Evolutionary conservation across 1,284 basidiomycete genomes (phyloP), one percentile per base, ranked within the genome.

Genomic region (Mrakiaceae sp.): DNA sequence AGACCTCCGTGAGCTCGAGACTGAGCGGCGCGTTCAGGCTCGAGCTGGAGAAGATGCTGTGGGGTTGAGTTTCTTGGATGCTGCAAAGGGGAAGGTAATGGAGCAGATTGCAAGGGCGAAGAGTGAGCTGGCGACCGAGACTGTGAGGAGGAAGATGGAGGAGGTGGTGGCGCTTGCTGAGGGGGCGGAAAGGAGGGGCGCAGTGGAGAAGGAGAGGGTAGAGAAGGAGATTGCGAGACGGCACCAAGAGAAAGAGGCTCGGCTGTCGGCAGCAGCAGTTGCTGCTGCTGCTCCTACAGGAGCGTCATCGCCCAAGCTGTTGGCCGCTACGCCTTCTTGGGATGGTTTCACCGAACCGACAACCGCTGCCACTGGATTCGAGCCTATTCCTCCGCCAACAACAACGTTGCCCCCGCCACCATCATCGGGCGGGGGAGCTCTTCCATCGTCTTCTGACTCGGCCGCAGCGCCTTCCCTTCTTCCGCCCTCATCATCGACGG

Each of bases 41-140:
- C 78, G 92, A 27, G 74, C 69, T 14, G 82, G 85, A 39, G 92
- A 95, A 72, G 82, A 84, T 58, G 59, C 49, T 43, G 81, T 95
- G 0, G 86, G 88, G 2, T 75, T 89, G 12, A 80, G 81, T 11
- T 98, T 96, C 73, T 81, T 98, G 48, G 85, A 87, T 65, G 82
- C 84, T 5, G 93, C 92, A 0, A 84, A 86, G 67, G 79, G 81
- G 62, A 90, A 87, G 71, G 81, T 96, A 39, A 80, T 81, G 50
- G 79, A 83, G 67, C 90, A 95, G 75, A 84, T 93, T 7, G 84
- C 80, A 60, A 88, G 89, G 71, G 89, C 88, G 9, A 71, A 70
- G 57, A 74, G 78, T 54, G 85, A 86, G 46, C 76, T 94, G 59
- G 87, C 90, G 68, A 87, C 85, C 2, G 80, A 72, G 8, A 55